Evolutionary conservation across 169 alveolate genomes (phyloP), one percentile per base, ranked within the genome.

Genomic region (Eimeria falciformis): DNA sequence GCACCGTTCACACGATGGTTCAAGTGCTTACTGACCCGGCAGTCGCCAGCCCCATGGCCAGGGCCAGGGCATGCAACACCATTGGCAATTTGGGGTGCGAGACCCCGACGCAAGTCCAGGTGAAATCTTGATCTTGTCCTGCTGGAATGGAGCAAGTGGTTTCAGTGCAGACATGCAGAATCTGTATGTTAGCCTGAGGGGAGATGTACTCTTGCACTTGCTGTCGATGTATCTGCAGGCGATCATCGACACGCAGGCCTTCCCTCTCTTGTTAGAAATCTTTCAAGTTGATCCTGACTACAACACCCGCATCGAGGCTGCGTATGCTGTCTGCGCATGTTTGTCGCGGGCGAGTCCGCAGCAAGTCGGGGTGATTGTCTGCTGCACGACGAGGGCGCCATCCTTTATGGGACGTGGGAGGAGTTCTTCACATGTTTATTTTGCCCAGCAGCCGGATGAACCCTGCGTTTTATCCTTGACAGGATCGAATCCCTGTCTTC

Each of bases 311-410:
- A 94, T 96, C 33, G 98, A 96, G 90, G 96, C 97, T 40, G 98
- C 98, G 47, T 96, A 96, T 93, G 98, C 98, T 40, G 97, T 96
- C 50, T 96, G 98, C 90, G 97, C 98, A 5, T 95, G 97, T 75
- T 95, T 95, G 65, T 95, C 97, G 17, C 90, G 95, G 71, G 97
- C 97, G 29, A 95, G 96, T 85, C 94, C 96, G 58, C 94, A 78
- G 77, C 98, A 96, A 88, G 97, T 96, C 21, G 97, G 97, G 40
- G 95, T 96, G 86, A 96, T 96, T 65, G 93, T 96, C 50, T 96
- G 98, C 45, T 96, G 97, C 90, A 96, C 97, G 12, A 94, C 98
- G 17, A 92, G 95, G 83, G 68, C 88, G 75, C 71, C 93, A 45
- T 46, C 81, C 53, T 73, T 65, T 87, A 12, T 87, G 73, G 73